phyloP scores from a whole-genome alignment of 1,284 basidiomycete genomes.

The Lentinus polychrous region DNA sequence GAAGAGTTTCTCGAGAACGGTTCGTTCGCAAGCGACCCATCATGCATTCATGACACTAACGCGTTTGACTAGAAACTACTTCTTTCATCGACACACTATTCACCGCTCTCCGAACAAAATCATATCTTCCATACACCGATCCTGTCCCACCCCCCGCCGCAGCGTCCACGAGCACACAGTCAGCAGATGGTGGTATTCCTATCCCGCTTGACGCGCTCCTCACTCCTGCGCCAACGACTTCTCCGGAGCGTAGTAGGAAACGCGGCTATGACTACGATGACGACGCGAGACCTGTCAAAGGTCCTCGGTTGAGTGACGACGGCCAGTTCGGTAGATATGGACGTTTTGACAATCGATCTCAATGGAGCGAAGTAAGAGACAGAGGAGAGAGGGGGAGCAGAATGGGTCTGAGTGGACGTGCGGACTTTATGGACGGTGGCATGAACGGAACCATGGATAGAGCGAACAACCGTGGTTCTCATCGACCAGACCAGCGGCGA shows the following conservation, averaged over 20 bases:
- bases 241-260: slow-evolving; percentile 54
- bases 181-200: slow-evolving; percentile 59
- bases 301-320: slow-evolving; percentile 56
- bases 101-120: slow-evolving; percentile 72
- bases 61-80: slow-evolving; percentile 48
- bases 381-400: slow-evolving; percentile 27
- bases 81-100: slow-evolving; percentile 84
- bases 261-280: slow-evolving; percentile 57
- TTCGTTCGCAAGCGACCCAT: slow-evolving; percentile 27
- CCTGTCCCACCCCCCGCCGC: slow-evolving; percentile 21
- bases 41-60: slow-evolving; percentile 3
- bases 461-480: slow-evolving; percentile 46
- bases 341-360: slow-evolving; percentile 21
- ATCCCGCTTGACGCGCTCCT: slow-evolving; percentile 68
- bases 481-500: slow-evolving; percentile 62
- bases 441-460: slow-evolving; percentile 29
- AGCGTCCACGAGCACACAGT: slow-evolving; percentile 27
- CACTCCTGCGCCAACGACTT: slow-evolving; percentile 32
- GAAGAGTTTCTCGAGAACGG: slow-evolving; percentile 91
- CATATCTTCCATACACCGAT: slow-evolving; percentile 68
- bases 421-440: slow-evolving; percentile 27
- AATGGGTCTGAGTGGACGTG: slow-evolving; percentile 20
- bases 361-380: slow-evolving; percentile 27
- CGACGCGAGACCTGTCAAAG: slow-evolving; percentile 59
- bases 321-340: slow-evolving; percentile 56